These are phyloP conservation scores for Epichloe festucae DNA, from an alignment of 2,329 filamentous ascomycete species.

Conservation along the genomic window DNA sequence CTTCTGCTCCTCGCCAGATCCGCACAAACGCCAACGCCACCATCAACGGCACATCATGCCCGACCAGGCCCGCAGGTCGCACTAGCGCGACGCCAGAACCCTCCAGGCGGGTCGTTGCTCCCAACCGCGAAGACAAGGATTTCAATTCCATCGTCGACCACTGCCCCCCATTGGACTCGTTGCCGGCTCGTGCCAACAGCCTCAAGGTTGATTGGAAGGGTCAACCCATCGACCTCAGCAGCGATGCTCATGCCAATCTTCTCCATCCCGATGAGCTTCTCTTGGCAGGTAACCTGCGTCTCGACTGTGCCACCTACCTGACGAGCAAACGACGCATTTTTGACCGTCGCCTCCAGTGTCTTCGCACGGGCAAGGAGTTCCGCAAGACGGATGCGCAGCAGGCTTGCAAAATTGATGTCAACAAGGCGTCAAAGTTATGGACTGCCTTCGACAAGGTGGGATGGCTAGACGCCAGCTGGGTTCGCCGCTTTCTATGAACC, in stretches of 20 bases:
- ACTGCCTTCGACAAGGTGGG: slow-evolving; percentile 76
- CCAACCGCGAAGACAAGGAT: slow-evolving; percentile 71
- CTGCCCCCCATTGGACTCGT: slow-evolving; percentile 57
- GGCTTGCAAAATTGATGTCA: slow-evolving; percentile 96
- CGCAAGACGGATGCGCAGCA: slow-evolving; percentile 92
- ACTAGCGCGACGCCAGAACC: slow-evolving; percentile 37
- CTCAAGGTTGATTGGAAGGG: slow-evolving; percentile 86
- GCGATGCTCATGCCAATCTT: slow-evolving; percentile 54
- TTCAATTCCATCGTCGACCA: slow-evolving; percentile 60
- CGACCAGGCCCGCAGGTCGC: slow-evolving; percentile 19
- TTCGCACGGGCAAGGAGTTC: slow-evolving; percentile 65
- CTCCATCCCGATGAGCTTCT: slow-evolving; percentile 68
- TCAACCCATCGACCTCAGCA: slow-evolving; percentile 59
- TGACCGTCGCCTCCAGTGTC: slow-evolving; percentile 55
- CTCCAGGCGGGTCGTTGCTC: slow-evolving; percentile 39
- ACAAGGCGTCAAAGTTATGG: slow-evolving; percentile 92
- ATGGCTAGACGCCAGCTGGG: slow-evolving; percentile 53
- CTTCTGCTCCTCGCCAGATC: slow-evolving; percentile 21
- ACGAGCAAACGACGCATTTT: slow-evolving; percentile 92
- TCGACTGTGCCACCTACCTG: slow-evolving; percentile 80
- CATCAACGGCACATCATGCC: slow-evolving; percentile 12
- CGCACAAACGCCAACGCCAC: slow-evolving; percentile 15
- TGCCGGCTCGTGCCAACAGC: slow-evolving; percentile 53
- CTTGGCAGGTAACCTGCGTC: slow-evolving; percentile 64
- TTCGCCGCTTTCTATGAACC: slow-evolving; percentile 22